A percentile compares a stretch with the other conserved stretches of the same genome.
phyloP scores from a whole-genome alignment of 1,284 basidiomycete species.

The Lentinula novae-zelandiae region DNA sequence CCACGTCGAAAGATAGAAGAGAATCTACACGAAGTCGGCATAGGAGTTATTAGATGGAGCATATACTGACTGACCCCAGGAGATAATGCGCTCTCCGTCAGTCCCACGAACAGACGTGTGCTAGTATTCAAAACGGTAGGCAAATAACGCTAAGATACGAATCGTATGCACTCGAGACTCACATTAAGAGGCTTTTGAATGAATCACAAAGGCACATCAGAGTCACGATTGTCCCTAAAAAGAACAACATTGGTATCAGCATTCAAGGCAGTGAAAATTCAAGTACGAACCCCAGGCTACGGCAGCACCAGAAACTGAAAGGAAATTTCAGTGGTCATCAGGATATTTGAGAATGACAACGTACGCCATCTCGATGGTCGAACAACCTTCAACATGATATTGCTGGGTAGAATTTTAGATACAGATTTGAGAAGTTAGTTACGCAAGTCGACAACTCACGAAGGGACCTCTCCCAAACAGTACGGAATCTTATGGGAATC shows the following conservation, averaged over 20 bases:
- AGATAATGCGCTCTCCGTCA: constrained; percentile 3
- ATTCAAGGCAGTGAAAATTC: not conserved
- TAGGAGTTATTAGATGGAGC: not conserved
- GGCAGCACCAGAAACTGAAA: not conserved
- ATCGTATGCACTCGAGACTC: not conserved
- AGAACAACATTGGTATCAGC: not conserved
- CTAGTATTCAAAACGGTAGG: not conserved
- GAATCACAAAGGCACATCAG: constrained; percentile 6
- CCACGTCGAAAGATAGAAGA: constrained; percentile 6
- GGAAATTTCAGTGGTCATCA: not conserved
- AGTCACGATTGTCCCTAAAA: not conserved
- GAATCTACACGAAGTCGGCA: not conserved
- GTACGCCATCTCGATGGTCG: constrained; percentile 5
- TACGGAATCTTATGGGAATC: not conserved
- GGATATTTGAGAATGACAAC: not conserved
- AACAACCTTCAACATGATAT: constrained; percentile 2
- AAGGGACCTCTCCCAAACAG: constrained; percentile 2
- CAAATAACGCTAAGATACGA: not conserved
- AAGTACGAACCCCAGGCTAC: not conserved
- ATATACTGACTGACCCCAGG: not conserved
- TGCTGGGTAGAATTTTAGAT: not conserved
- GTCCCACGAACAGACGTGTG: not conserved
- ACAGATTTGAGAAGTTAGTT: not conserved
- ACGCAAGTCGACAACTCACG: not conserved
- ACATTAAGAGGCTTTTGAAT: constrained; percentile 4